Base-by-base conservation (phyloP, 2,329 filamentous ascomycete genomes). In the Trichoderma oligosporum region DNA sequence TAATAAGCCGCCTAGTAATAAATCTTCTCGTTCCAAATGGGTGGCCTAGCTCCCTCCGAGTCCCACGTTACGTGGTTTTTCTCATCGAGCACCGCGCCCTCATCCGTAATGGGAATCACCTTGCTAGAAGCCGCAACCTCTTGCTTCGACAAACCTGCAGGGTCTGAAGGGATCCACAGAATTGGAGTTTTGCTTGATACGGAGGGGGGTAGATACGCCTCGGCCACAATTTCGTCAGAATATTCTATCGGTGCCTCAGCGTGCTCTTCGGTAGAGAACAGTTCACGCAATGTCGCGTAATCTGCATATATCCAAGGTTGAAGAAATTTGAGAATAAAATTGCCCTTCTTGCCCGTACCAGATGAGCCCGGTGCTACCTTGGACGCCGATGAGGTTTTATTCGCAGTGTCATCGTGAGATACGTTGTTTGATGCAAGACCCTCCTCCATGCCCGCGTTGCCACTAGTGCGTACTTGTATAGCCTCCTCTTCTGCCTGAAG, bases 141-240 rank as follows among this genome's bases (percentile, higher is more conserved):
- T 67, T 92, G 87, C 64, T 76, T 76, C 58, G 83, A 87, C 35
- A 93, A 81, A 22, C 88, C 87, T 24, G 82, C 79, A 1, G 79
- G 76, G 67, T 94, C 89, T 53, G 81, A 79, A 1, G 89, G 89
- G 25, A 94, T 84, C 89, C 89, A 94, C 27, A 94, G 76, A 7
- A 85, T 74, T 3, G 87, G 86, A 0, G 82, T 73, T 38, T 79
- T 74, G 49, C 79, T 76, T 41, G 74, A 82, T 67, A 90, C 83
- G 7, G 86, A 81, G 0, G 89, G 88, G 62, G 90, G 85, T 71
- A 79, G 83, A 72, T 91, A 94, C 0, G 88, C 89, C 54, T 87
- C 79, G 7, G 77, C 73, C 68, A 87, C 85, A 0, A 83, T 73
- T 57, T 87, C 80, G 0, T 80, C 76, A 1, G 82, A 70, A 68